Conservation (phyloP, 257 asterid species). For the Orobanche coerulescens region DNA sequence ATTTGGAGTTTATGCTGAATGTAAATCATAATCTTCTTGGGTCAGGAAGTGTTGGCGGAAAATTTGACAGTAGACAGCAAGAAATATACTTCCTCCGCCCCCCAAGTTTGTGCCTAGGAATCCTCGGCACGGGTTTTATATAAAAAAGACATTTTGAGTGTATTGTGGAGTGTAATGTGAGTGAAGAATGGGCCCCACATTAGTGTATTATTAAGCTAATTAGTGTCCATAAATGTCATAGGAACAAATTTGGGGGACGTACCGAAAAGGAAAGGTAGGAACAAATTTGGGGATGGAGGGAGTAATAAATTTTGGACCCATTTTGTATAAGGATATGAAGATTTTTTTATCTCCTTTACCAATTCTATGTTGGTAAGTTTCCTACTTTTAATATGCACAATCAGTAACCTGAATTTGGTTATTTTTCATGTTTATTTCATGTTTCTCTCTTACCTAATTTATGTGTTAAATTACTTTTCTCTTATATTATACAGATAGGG, state of each 20-base stretch:
- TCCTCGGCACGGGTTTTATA: too few relatives aligned
- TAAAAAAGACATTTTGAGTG: too few relatives aligned
- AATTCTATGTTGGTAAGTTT: neutral
- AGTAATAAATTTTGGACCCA: neutral
- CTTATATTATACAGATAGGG: neutral
- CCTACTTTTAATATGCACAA: neutral
- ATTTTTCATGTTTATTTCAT: neutral
- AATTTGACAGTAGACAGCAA: too few relatives aligned
- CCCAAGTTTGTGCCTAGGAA: too few relatives aligned
- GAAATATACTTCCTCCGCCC: too few relatives aligned
- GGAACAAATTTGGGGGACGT: too few relatives aligned
- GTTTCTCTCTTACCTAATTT: neutral
- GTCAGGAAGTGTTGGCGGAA: neutral
- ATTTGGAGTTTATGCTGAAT: neutral
- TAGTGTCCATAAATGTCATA: too few relatives aligned
- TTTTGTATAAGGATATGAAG: neutral
- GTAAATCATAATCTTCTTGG: neutral
- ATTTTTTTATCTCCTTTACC: neutral
- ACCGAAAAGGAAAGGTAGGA: too few relatives aligned
- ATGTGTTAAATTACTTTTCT: neutral
- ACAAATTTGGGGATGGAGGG: too few relatives aligned
- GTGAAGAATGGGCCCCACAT: too few relatives aligned
- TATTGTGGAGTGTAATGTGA: too few relatives aligned
- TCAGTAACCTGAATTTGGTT: neutral
- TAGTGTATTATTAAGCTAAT: too few relatives aligned